A percentile compares a stretch with the other conserved stretches of the same genome.
Evolutionary conservation across 164 flowering plant genomes (phyloP).

Genomic region (Litsea cubeba): DNA sequence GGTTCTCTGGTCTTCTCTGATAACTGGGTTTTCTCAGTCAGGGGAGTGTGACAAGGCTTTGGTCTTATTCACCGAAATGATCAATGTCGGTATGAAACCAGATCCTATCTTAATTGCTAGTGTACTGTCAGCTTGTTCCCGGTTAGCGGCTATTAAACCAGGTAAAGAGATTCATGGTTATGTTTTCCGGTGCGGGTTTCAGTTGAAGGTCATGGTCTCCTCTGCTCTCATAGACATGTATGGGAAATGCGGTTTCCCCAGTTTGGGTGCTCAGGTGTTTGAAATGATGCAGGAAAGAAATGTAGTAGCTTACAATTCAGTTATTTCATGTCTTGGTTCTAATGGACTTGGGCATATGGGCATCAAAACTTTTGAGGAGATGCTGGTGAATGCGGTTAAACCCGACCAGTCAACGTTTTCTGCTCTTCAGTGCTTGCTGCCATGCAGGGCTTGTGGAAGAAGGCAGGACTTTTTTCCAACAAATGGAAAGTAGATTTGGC

Average conservation of each 20-base stretch:
- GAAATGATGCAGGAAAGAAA: conserved; percentile 34
- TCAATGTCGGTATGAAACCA: conserved; percentile 27
- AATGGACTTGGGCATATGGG: conserved; percentile 48
- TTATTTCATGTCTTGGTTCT: conserved; percentile 57
- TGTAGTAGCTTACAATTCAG: conserved; percentile 49
- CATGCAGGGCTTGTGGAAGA: conserved; percentile 57
- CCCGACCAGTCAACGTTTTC: conserved; percentile 75
- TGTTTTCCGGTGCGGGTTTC: conserved; percentile 48
- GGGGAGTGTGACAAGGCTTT: conserved; percentile 45
- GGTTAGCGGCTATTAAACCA: conserved; percentile 33
- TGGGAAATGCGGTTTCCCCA: conserved; percentile 59
- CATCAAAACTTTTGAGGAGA: conserved; percentile 43
- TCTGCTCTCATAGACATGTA: conserved; percentile 79
- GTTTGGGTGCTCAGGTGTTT: conserved; percentile 41
- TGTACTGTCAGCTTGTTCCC: conserved; percentile 51
- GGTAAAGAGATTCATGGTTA: conserved; percentile 67
- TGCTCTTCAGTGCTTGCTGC: conserved; percentile 58
- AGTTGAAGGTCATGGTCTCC: conserved; percentile 40
- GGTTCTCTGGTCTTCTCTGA: conserved; percentile 70
- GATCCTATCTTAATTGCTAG: conserved; percentile 53
- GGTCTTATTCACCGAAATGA: conserved; percentile 38
- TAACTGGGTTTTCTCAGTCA: conserved; percentile 54
- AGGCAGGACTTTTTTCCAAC: conserved; percentile 42
- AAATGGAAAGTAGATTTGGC: conserved; percentile 45
- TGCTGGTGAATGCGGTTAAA: conserved; percentile 35